phyloP scores from a whole-genome alignment of 768 basidiomycete genomes.

The Tulasnella calospora region DNA sequence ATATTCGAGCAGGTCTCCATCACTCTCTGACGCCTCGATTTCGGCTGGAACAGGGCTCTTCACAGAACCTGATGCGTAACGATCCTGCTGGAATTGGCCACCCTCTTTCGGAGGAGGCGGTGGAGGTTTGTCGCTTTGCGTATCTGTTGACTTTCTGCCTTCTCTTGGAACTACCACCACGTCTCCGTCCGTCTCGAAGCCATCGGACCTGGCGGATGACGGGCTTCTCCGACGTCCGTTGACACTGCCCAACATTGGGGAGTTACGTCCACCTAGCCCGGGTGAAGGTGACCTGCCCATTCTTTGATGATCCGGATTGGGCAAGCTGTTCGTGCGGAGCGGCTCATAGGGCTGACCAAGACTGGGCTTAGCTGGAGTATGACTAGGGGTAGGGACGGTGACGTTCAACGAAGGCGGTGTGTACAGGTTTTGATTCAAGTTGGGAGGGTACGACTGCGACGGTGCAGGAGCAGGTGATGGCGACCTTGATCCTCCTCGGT shows the following conservation, averaged over 20 bases:
- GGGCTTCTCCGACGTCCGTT: background rate
- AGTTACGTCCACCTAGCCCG: background rate
- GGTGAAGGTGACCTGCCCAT: background rate
- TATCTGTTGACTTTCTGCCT: constrained; percentile 15
- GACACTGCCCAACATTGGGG: background rate
- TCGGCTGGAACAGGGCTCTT: background rate
- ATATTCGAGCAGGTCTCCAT: background rate
- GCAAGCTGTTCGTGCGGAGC: background rate
- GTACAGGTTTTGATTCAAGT: background rate
- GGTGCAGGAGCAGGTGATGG: constrained; percentile 3
- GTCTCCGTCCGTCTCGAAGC: background rate
- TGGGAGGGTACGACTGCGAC: background rate
- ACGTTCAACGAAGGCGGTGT: constrained; percentile 17
- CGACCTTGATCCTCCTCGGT: background rate
- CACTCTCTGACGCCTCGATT: background rate
- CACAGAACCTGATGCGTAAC: background rate
- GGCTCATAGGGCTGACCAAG: background rate
- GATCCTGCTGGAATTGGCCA: background rate
- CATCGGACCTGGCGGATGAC: constrained; percentile 1
- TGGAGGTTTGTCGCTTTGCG: constrained; percentile 13
- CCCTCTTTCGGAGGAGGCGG: constrained; percentile 21
- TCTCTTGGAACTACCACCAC: constrained; percentile 19
- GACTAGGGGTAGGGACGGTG: background rate
- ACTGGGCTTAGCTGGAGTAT: background rate
- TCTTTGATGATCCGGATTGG: background rate